Evolutionary conservation across 257 asterid species (phyloP), one percentile per base, ranked within the genome.

Genomic region (Ballota nigra): DNA sequence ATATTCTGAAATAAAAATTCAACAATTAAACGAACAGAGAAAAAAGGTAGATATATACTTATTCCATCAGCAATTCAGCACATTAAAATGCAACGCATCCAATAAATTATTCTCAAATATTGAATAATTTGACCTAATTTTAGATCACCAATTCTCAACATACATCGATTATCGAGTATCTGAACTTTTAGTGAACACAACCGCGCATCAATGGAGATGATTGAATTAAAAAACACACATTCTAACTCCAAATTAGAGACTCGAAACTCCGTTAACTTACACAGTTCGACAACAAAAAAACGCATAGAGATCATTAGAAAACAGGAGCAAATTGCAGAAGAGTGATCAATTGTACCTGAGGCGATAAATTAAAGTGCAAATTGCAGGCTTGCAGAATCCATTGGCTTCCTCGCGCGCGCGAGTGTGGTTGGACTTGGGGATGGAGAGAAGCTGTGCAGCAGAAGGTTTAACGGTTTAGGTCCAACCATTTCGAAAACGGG

Each of bases 1-100:
- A 68, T 75, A 66, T 59, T 36, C 90, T 80, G 87, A 68, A 79
- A 79, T 38, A 19, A 7, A 59, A 69, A 58, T 22, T 33, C 71
- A 74, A 38, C 31, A 72, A 29, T 53, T 22, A 29, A 33, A 34
- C 70, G 47, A 9, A 41, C 26, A 58, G 29, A 73, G 51, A 33
- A 24, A 49, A 58, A 52, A 47, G 0, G 24, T 26, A 63, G 8
- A 22, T 15, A 49, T 0, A 43, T 20, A 40, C 20, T 18, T 13
- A 47, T 23, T 18, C 49, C 7, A 22, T 40, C 38, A n/a, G 19
- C 74, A 11, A n/a, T n/a, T n/a, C n/a, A n/a, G 5, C 28, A 53
- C 66, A 11, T 18, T 26, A 53, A 10, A 13, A 36, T 34, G 19
- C 11, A 70, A 26, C 36, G 29, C 65, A 22, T 69, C 34, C 65